Conservation (phyloP, 768 basidiomycete genomes). For the Pleurotus platypus region DNA sequence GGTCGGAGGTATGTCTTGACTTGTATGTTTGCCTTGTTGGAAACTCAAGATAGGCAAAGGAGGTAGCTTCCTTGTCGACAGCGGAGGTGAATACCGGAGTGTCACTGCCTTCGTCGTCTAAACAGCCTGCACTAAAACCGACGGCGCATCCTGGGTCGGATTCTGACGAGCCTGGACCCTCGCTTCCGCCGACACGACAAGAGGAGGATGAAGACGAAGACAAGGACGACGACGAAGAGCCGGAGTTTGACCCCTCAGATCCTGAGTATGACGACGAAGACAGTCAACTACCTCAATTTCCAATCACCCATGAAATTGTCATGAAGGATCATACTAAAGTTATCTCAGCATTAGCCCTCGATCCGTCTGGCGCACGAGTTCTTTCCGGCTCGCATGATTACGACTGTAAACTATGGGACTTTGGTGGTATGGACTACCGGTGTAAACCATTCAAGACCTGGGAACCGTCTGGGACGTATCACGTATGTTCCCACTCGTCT, state of each 20-base stretch:
- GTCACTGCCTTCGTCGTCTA: background rate
- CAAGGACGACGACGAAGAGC: constrained; percentile 32
- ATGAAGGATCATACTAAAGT: constrained; percentile 97
- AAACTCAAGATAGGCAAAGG: background rate
- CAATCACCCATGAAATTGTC: constrained; percentile 85
- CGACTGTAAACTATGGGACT: constrained; percentile 98
- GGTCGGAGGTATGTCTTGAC: constrained; percentile 34
- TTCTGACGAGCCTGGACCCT: constrained; percentile 19
- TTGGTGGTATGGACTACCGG: constrained; percentile 91
- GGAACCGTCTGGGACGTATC: constrained; percentile 92
- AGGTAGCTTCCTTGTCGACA: background rate
- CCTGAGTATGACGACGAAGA: constrained; percentile 39
- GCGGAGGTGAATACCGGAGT: background rate
- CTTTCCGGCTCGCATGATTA: constrained; percentile 95
- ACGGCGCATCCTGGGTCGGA: constrained; percentile 14
- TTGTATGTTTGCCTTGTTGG: background rate
- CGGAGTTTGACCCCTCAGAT: constrained; percentile 52
- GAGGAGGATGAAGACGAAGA: constrained; percentile 11
- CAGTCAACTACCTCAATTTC: constrained; percentile 61
- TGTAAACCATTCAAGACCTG: constrained; percentile 95
- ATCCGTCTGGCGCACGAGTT: constrained; percentile 91
- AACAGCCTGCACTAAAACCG: background rate
- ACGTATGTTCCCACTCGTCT: constrained; percentile 44
- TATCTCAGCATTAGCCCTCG: constrained; percentile 86
- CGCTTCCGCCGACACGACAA: constrained; percentile 17